Base-by-base conservation (phyloP, 148 eudicot species). In the Arctostaphylos glauca region DNA sequence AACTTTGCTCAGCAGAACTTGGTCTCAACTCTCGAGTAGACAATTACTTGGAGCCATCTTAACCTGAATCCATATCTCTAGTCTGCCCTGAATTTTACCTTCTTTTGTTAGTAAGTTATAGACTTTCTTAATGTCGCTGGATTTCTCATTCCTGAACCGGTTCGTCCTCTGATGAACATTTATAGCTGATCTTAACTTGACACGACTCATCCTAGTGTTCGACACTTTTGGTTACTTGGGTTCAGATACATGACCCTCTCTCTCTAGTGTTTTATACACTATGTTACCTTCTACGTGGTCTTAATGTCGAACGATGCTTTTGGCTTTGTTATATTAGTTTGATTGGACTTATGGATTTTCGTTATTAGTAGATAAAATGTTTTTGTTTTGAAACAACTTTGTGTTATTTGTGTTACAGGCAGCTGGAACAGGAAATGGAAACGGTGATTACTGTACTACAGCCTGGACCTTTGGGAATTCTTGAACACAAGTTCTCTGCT, bases 401-500 rank as follows among this genome's bases (percentile, higher is more conserved):
- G n/a, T 5, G 60, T 66, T 64, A 47, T 25, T 70, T 79, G n/a
- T 81, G 60, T 74, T 21, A 67, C 85, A 94, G 99, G 93, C 95
- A 94, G 87, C 84, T 94, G 85, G 99, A 96, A 83, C 94, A 89
- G 83, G 96, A 94, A 75, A 83, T 94, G 91, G 98, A 96, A 84
- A 96, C 98, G 48, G 99, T 96, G 83, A 85, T 96, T 79, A 93
- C 89, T 81, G 96, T 91, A 46, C 89, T 96, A 25, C 90, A 93
- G 85, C 99, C 99, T 70, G 98, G 99, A 74, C 98, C 95, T 78
- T 83, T 96, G 88, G 99, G 99, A 52, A 90, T 93, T 49, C 86
- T 90, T 68, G 98, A 96, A 67, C 98, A 96, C 90, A 96, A 94
- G 84, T 96, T 94, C 82, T 87, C 92, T 16, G 89, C 92, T 21